These are phyloP conservation scores for Boletus huronensis DNA, from an alignment of 768 basidiomycete genomes.

Conservation along the genomic window DNA sequence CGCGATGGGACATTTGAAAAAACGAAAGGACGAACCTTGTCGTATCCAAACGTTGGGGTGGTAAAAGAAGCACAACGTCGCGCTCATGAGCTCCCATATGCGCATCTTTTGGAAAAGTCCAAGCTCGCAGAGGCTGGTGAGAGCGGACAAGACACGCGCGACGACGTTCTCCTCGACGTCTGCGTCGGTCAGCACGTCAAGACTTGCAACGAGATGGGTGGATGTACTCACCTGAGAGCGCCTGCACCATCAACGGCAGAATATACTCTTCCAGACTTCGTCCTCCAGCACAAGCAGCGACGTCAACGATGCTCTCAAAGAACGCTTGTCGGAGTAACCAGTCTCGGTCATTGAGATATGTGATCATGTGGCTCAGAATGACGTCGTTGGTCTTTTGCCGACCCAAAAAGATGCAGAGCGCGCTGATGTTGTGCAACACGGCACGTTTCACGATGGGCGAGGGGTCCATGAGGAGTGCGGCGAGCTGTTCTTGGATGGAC, in stretches of 20 bases:
- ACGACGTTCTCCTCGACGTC: slow-evolving; percentile 96
- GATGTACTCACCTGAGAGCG: slow-evolving; percentile 70
- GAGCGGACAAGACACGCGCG: slow-evolving; percentile 79
- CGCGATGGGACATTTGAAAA: neutral
- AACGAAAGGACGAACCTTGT: slow-evolving; percentile 56
- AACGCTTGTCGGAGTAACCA: slow-evolving; percentile 91
- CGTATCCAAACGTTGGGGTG: slow-evolving; percentile 97
- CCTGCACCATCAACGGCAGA: slow-evolving; percentile 93
- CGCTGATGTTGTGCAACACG: slow-evolving; percentile 80
- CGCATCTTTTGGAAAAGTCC: slow-evolving; percentile 90
- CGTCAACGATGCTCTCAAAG: slow-evolving; percentile 93
- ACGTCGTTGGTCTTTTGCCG: slow-evolving; percentile 93
- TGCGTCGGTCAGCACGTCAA: slow-evolving; percentile 30
- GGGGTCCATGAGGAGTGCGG: slow-evolving; percentile 81
- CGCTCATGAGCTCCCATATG: slow-evolving; percentile 96
- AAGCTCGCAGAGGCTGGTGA: slow-evolving; percentile 87
- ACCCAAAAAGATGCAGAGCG: slow-evolving; percentile 91
- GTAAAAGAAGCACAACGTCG: slow-evolving; percentile 83
- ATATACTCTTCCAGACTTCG: slow-evolving; percentile 94
- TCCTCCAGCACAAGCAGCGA: slow-evolving; percentile 91
- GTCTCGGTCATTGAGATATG: slow-evolving; percentile 84
- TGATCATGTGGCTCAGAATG: slow-evolving; percentile 82
- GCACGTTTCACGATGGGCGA: slow-evolving; percentile 90
- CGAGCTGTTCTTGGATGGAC: slow-evolving; percentile 84
- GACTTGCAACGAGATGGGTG: neutral